A percentile compares a stretch with the other conserved stretches of the same genome.
phyloP scores from a whole-genome alignment of 106 monocot species.

The Allium cepa region DNA sequence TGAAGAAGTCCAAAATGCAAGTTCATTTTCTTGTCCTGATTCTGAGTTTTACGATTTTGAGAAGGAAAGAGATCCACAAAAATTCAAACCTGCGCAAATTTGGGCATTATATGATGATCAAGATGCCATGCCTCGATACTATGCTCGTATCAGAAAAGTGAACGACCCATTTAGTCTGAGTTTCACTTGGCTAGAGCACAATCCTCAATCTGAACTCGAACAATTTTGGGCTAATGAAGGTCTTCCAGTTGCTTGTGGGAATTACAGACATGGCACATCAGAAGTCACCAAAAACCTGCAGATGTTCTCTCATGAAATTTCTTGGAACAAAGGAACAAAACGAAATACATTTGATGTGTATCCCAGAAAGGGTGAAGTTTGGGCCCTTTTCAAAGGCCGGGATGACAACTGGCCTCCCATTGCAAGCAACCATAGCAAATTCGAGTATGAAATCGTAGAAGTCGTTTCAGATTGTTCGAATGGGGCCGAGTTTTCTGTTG shows the following conservation, averaged over 20 bases:
- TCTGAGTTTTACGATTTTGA: constrained; percentile 58
- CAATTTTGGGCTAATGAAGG: constrained; percentile 11
- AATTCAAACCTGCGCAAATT: constrained; percentile 26
- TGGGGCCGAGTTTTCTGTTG: too few species aligned
- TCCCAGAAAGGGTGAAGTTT: constrained; percentile 28
- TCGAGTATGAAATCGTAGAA: too few species aligned
- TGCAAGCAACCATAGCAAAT: too few species aligned
- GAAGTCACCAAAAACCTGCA: neutral
- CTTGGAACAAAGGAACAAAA: constrained; percentile 16
- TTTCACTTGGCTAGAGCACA: constrained; percentile 37
- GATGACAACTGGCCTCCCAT: neutral
- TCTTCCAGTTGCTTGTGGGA: constrained; percentile 9
- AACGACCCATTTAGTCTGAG: constrained; percentile 16
- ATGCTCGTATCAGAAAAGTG: constrained; percentile 33
- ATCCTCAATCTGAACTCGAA: constrained; percentile 8
- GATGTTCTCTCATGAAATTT: constrained; percentile 37
- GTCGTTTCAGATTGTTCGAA: too few species aligned
- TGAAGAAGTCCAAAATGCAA: too few species aligned
- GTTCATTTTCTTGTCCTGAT: constrained; percentile 32
- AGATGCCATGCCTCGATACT: constrained; percentile 7
- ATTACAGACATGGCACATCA: constrained; percentile 13
- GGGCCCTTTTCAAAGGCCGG: too few species aligned
- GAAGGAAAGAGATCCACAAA: constrained; percentile 9
- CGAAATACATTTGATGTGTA: constrained; percentile 18
- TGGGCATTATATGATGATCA: constrained; percentile 58